phyloP scores from a whole-genome alignment of 2,329 filamentous ascomycete species.

The Trichoderma aggressivum region DNA sequence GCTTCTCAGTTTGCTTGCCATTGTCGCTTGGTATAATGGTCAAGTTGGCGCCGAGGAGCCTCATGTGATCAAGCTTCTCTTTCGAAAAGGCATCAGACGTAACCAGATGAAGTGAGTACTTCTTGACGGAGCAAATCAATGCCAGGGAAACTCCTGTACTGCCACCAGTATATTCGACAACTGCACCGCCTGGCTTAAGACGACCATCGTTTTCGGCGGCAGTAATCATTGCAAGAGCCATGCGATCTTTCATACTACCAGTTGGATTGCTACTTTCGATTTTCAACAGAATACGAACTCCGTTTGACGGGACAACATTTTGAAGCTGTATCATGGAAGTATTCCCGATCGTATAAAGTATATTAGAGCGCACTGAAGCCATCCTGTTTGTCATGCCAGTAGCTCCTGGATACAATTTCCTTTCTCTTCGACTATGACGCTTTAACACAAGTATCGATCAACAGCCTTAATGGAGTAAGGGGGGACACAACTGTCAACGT shows the following conservation, averaged over 20 bases:
- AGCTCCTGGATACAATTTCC: no score
- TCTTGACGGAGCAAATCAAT: slow-evolving; percentile 4
- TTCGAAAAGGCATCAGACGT: slow-evolving; percentile 13
- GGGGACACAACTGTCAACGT: not conserved
- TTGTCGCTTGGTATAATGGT: slow-evolving; percentile 9
- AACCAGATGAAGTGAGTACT: not conserved
- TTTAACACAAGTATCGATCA: not conserved
- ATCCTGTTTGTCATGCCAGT: not conserved
- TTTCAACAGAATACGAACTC: slow-evolving; percentile 2
- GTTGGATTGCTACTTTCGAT: slow-evolving; percentile 8
- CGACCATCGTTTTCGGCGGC: slow-evolving; percentile 7
- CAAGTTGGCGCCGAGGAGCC: not conserved
- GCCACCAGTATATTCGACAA: slow-evolving; percentile 11
- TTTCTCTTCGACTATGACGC: not conserved
- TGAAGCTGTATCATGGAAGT: slow-evolving; percentile 4
- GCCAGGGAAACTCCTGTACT: slow-evolving; percentile 9
- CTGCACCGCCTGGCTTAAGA: slow-evolving; percentile 3
- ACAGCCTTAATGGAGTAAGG: not conserved
- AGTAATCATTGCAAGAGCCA: slow-evolving; percentile 13
- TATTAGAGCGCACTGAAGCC: not conserved
- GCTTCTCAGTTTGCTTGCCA: slow-evolving; percentile 13
- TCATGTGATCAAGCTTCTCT: slow-evolving; percentile 8
- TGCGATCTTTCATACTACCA: slow-evolving; percentile 14
- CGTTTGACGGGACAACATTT: not conserved
- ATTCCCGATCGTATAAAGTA: slow-evolving; percentile 6